Evolutionary conservation across 352 stramenopile species (phyloP).

Genomic region (Phytophthora uliginosa): DNA sequence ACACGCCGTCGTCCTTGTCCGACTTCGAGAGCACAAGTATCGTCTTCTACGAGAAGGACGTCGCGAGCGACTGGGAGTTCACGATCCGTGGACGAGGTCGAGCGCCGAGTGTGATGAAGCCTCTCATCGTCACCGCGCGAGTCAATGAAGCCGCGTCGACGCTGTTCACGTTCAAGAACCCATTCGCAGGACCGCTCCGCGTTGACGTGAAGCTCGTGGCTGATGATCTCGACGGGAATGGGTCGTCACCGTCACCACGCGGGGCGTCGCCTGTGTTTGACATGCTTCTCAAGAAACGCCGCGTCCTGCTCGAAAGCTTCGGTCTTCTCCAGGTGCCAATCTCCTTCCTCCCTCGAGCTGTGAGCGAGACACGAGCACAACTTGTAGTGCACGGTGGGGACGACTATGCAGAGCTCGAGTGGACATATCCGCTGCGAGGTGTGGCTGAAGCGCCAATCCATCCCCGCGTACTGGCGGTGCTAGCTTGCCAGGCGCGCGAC

Average conservation of each 20-base stretch:
- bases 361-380: slow-evolving; percentile 74
- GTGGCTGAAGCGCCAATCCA: slow-evolving; percentile 77
- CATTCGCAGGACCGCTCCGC: slow-evolving; percentile 84
- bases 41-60: slow-evolving; percentile 73
- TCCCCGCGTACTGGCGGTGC: slow-evolving; percentile 53
- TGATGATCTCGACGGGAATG: slow-evolving; percentile 23
- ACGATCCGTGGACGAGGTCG: slow-evolving; percentile 78
- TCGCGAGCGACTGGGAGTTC: slow-evolving; percentile 94
- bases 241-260: slow-evolving; percentile 9
- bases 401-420: slow-evolving; percentile 77
- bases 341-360: slow-evolving; percentile 85
- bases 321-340: slow-evolving; percentile 91
- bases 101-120: slow-evolving; percentile 93
- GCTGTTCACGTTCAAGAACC: slow-evolving; percentile 95
- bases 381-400: slow-evolving; percentile 77
- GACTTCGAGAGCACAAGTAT: slow-evolving; percentile 81
- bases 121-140: slow-evolving; percentile 68
- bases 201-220: slow-evolving; percentile 84
- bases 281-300: slow-evolving; percentile 78
- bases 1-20: slow-evolving; percentile 92
- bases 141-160: slow-evolving; percentile 87
- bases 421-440: slow-evolving; percentile 80
- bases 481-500: slow-evolving; percentile 79
- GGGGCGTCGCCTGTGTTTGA: slow-evolving; percentile 57
- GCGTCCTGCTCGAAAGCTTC: slow-evolving; percentile 89